Conservation (phyloP, 2,329 filamentous ascomycete species). For the Penicillium sp. region DNA sequence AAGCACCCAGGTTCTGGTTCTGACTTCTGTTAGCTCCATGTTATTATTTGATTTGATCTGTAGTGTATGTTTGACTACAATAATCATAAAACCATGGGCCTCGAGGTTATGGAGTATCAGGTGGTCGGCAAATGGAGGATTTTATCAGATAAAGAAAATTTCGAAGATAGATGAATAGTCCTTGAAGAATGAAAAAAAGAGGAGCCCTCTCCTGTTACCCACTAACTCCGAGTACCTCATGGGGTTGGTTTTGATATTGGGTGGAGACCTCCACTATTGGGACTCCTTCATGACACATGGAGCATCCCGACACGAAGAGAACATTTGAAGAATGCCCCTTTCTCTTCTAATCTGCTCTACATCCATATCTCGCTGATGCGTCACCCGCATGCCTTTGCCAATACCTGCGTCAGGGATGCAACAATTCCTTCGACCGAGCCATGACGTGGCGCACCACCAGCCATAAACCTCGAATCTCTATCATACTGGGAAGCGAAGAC, state of each 20-base stretch:
- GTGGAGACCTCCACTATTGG: neutral
- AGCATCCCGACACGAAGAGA: neutral
- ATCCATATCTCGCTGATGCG: neutral
- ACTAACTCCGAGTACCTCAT: neutral
- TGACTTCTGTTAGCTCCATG: neutral
- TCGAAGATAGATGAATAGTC: neutral
- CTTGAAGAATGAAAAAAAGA: too few species aligned
- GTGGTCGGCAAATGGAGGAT: too few species aligned
- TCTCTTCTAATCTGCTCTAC: neutral
- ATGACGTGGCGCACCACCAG: too few species aligned
- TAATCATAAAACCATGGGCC: too few species aligned
- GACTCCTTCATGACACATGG: neutral
- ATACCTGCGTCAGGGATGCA: neutral
- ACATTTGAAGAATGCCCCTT: neutral
- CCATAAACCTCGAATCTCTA: too few species aligned
- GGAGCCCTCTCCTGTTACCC: too few species aligned
- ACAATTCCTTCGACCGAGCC: neutral
- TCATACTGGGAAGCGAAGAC: too few species aligned
- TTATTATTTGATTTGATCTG: neutral
- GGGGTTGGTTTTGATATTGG: neutral
- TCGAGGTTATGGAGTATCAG: too few species aligned
- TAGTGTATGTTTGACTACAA: too few species aligned
- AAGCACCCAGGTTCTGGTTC: neutral
- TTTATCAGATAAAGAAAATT: too few species aligned
- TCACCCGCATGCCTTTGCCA: neutral